A percentile compares a stretch with the other conserved stretches of the same genome.
Evolutionary conservation across 2,329 filamentous ascomycete genomes (phyloP).

Genomic region (Plenodomus tracheiphilus): DNA sequence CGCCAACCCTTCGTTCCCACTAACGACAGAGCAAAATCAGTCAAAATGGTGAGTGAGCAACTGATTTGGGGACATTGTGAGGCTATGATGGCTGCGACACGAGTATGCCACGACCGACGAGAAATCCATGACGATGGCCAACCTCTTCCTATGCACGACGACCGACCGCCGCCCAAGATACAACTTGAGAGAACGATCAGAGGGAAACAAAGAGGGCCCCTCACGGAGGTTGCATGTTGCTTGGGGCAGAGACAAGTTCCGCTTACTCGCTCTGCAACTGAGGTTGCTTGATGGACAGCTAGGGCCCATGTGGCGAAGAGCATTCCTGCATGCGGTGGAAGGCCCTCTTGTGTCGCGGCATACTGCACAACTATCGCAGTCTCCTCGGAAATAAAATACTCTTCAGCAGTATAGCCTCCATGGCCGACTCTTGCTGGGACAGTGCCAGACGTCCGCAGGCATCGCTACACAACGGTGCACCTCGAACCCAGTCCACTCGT

Average conservation of each 20-base stretch:
- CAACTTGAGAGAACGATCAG: not conserved
- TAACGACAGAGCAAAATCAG: constrained; percentile 43
- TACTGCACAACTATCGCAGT: not conserved
- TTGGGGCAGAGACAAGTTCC: not conserved
- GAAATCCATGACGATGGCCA: constrained; percentile 3
- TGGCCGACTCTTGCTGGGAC: not conserved
- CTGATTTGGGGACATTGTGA: constrained; percentile 1
- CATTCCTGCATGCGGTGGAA: not conserved
- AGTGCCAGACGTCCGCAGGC: no score
- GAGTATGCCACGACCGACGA: constrained; percentile 28
- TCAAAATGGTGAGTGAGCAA: constrained; percentile 45
- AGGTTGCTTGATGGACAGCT: not conserved
- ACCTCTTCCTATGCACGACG: constrained; percentile 11
- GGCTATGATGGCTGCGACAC: constrained; percentile 27
- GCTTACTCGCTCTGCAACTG: no score
- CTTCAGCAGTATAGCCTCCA: not conserved
- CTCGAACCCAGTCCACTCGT: not conserved
- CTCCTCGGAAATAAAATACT: not conserved
- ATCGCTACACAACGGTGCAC: not conserved
- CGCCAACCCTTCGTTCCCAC: constrained; percentile 41
- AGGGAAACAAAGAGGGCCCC: not conserved
- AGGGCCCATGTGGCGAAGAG: not conserved
- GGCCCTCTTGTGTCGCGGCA: not conserved
- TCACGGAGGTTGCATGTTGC: not conserved
- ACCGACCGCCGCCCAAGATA: not conserved